Base-by-base conservation (phyloP, 2,329 filamentous ascomycete genomes). In the Botrytis galanthina region DNA sequence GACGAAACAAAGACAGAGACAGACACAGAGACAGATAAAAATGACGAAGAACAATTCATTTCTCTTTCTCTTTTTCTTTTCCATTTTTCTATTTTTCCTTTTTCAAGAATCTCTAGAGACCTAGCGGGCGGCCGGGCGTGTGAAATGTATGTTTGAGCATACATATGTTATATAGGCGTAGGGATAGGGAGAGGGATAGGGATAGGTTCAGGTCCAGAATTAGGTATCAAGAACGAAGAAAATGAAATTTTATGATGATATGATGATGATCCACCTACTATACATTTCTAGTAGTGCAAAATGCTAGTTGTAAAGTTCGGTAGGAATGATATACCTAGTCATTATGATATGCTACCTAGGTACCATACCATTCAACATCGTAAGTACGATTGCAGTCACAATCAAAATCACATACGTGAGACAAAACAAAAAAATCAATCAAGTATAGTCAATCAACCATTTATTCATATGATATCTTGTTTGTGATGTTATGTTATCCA, bases 381-480 rank as follows among this genome's bases (percentile, higher is more conserved):
- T 12, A 51, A 16, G 14, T n/a, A 46, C 18, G 7, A 46, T 7
- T 9, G 16, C 26, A 16, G 14, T 16, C 12, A 29, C 48, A 54
- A 54, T 54, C 26, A n/a, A 54, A 54, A 54, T 54, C 26, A 61
- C 59, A 61, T 3, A 20, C 14, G 9, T 12, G 14, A 42, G 39
- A 42, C 39, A 42, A 32, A 35, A 32, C 9, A 4, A 18, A 35
- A 62, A 26, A 44, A 44, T 44, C 9, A 68, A 32, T 22, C 35
- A 57, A 57, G 29, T 57, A 44, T 57, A 68, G 32, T 68, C 48
- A 57, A 57, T 57, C 35, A 54, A 29, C 20, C 64, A 54, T 68
- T 68, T 48, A 32, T 68, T 68, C 66, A 57, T 59, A 22, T 61
- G 68, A 70, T 63, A 48, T 70, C 68, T 48, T 61, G 12, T 46